phyloP scores from a whole-genome alignment of 768 basidiomycete genomes.

The Leccinum subtestaceum region DNA sequence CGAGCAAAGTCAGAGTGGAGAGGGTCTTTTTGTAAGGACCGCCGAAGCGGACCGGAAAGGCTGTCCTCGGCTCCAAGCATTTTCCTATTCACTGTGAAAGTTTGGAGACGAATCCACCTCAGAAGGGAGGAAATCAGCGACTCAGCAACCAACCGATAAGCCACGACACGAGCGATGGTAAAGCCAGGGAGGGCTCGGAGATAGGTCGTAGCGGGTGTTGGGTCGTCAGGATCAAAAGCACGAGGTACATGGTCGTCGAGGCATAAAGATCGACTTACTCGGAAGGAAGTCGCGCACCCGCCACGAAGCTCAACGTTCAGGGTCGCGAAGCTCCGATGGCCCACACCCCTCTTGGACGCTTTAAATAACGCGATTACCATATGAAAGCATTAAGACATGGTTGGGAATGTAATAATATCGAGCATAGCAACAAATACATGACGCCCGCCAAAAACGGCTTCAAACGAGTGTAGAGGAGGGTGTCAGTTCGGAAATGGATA shows the following conservation, averaged over 20 bases:
- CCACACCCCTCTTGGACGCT: conserved; percentile 11
- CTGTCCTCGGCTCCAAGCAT: conserved; percentile 14
- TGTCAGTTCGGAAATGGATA: conserved; percentile 22
- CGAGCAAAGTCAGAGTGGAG: not conserved
- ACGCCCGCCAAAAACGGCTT: conserved; percentile 26
- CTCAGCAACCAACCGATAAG: conserved; percentile 6
- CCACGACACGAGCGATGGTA: conserved; percentile 8
- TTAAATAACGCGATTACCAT: conserved; percentile 34
- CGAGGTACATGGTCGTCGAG: not conserved
- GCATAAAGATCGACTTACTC: conserved; percentile 16
- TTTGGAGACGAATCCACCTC: conserved; percentile 5
- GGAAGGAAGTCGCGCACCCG: not conserved
- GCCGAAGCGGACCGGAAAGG: conserved; percentile 6
- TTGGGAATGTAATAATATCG: conserved; percentile 28
- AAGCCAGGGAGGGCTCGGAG: conserved; percentile 10
- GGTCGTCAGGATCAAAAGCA: conserved; percentile 6
- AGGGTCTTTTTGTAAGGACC: conserved; percentile 19
- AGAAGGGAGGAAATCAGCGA: conserved; percentile 5
- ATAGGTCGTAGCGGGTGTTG: conserved; percentile 3
- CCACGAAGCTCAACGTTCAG: conserved; percentile 12
- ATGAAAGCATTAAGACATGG: conserved; percentile 38
- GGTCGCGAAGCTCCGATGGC: conserved; percentile 3
- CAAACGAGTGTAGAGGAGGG: conserved; percentile 31
- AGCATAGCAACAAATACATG: conserved; percentile 36
- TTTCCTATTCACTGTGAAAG: conserved; percentile 16